phyloP scores from a whole-genome alignment of 345 rosid genomes.

The Lenwebbia sp. region DNA sequence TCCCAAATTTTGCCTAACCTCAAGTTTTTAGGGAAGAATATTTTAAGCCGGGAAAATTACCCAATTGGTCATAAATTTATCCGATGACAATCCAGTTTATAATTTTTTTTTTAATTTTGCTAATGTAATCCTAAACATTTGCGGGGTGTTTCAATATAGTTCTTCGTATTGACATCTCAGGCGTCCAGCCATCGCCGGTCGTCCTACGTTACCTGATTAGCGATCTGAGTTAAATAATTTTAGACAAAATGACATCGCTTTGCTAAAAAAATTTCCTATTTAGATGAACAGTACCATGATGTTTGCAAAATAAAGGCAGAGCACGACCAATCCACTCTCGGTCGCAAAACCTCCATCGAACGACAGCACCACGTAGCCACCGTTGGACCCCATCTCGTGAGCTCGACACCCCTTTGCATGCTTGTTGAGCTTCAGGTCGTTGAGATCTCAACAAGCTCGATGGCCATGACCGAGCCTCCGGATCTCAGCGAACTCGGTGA shows the following conservation, averaged over 20 bases:
- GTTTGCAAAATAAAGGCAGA: background rate
- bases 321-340: background rate
- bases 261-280: background rate
- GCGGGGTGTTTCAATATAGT: background rate
- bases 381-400: background rate
- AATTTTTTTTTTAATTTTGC: background rate
- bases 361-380: background rate
- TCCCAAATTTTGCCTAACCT: background rate
- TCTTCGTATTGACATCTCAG: background rate
- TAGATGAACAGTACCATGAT: background rate
- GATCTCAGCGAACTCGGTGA: background rate
- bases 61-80: background rate
- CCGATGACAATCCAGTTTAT: background rate
- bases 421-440: background rate
- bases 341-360: background rate
- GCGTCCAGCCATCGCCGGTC: rapidly evolving
- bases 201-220: rapidly evolving
- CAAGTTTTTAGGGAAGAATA: too few species aligned
- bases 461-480: background rate
- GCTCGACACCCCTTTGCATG: background rate
- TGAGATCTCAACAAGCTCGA: background rate
- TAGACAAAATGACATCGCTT: background rate
- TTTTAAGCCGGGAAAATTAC: background rate
- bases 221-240: rapidly evolving
- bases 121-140: background rate